These are phyloP conservation scores for Polygonum maritimum DNA, from an alignment of 148 eudicot species.

Conservation along the genomic window DNA sequence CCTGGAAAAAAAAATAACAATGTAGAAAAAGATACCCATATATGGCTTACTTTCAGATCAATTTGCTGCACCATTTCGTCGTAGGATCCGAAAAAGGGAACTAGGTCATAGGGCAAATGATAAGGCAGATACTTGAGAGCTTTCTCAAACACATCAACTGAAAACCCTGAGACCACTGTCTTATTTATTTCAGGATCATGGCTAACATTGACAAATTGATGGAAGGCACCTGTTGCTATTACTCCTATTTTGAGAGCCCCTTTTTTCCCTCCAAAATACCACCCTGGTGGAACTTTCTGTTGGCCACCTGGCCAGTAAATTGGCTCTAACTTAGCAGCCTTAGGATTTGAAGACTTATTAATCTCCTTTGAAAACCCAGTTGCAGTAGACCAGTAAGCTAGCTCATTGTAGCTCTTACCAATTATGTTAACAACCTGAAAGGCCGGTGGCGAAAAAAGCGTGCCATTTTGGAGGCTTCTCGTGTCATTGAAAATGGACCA, in stretches of 20 bases:
- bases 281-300: constrained; percentile 23
- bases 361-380: constrained; percentile 20
- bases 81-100: constrained; percentile 25
- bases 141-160: constrained; percentile 33
- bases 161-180: constrained; percentile 26
- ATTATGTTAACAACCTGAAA: constrained; percentile 35
- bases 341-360: neutral
- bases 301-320: constrained; percentile 36
- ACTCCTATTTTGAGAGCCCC: constrained; percentile 32
- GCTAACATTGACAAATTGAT: constrained; percentile 31
- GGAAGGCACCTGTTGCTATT: constrained; percentile 33
- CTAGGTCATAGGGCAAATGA: constrained; percentile 19
- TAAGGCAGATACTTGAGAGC: constrained; percentile 23
- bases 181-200: constrained; percentile 14
- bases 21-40: neutral
- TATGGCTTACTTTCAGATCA: neutral
- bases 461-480: neutral
- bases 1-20: no score
- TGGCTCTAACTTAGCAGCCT: constrained; percentile 10
- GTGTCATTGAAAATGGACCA: neutral
- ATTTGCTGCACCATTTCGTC: neutral
- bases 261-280: constrained; percentile 9
- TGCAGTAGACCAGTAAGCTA: constrained; percentile 29
- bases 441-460: neutral
- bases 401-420: constrained; percentile 34